Conservation (phyloP, 2,329 filamentous ascomycete genomes). For the Trichoderma guizhouense region DNA sequence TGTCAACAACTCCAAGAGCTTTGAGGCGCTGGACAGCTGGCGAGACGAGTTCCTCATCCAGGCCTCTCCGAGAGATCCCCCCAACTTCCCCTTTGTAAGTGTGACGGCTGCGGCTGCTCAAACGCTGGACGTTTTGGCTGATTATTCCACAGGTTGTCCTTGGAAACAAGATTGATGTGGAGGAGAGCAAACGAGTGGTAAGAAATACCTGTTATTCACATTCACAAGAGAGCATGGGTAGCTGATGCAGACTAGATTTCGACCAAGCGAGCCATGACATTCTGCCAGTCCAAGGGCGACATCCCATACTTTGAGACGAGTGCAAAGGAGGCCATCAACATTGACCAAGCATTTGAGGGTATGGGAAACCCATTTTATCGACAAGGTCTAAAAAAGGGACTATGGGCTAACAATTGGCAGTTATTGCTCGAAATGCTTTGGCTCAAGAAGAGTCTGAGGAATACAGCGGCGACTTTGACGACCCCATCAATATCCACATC, state of each 20-base stretch:
- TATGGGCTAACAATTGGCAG: constrained; percentile 43
- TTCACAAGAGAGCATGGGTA: neutral
- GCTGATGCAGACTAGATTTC: constrained; percentile 62
- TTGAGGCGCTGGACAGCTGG: constrained; percentile 98
- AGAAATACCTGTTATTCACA: constrained; percentile 26
- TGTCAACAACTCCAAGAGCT: constrained; percentile 98
- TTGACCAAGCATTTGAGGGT: constrained; percentile 77
- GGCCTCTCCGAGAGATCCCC: constrained; percentile 90
- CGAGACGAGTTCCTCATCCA: constrained; percentile 97
- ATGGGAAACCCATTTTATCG: constrained; percentile 22
- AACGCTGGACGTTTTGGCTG: constrained; percentile 12
- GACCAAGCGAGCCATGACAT: constrained; percentile 92
- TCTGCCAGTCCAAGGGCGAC: constrained; percentile 94
- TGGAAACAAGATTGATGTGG: constrained; percentile 98
- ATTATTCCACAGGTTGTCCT: constrained; percentile 68
- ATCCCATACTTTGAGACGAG: constrained; percentile 99
- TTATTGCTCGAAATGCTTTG: constrained; percentile 92
- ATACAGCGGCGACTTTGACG: constrained; percentile 94
- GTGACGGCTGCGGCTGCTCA: too few relatives aligned
- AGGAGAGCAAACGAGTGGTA: constrained; percentile 93
- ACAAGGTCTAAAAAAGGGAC: neutral
- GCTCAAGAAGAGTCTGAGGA: constrained; percentile 97
- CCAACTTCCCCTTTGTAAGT: constrained; percentile 91
- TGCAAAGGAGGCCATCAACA: constrained; percentile 97
- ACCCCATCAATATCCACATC: constrained; percentile 97